phyloP scores from a whole-genome alignment of 768 basidiomycete species.

The Rhizopogon roseolus region DNA sequence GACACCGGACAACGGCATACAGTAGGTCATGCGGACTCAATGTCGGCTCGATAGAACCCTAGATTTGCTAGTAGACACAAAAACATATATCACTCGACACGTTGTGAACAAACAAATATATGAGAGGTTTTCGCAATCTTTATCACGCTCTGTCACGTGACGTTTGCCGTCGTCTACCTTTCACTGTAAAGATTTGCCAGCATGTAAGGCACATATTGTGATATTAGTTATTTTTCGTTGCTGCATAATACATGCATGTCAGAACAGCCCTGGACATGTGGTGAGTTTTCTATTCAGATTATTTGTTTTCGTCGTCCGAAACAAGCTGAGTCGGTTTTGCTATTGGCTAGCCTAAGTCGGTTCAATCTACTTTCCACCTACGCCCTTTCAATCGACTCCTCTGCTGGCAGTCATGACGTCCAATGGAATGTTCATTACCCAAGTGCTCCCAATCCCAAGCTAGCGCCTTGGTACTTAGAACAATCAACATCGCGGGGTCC shows the following conservation, averaged over 20 bases:
- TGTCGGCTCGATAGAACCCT: no score
- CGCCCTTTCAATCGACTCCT: background rate
- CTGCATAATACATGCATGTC: background rate
- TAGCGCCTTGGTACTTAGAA: no score
- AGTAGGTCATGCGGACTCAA: no score
- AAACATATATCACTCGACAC: no score
- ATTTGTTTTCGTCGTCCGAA: background rate
- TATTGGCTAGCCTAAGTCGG: background rate
- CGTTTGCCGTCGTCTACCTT: no score
- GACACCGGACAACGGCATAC: no score
- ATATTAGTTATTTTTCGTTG: background rate
- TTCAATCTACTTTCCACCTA: no score
- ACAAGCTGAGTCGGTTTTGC: background rate
- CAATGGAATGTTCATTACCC: no score
- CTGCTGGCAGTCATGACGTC: background rate
- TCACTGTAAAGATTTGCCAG: background rate
- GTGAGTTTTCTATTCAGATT: background rate
- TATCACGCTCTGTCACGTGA: no score
- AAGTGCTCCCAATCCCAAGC: background rate
- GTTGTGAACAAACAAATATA: no score
- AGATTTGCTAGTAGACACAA: no score
- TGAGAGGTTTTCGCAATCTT: no score
- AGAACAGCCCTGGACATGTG: background rate
- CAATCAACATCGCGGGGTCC: background rate
- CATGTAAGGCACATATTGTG: background rate